These are phyloP conservation scores for Buddleja alternifolia DNA, from an alignment of 257 asterid genomes.

Conservation along the genomic window DNA sequence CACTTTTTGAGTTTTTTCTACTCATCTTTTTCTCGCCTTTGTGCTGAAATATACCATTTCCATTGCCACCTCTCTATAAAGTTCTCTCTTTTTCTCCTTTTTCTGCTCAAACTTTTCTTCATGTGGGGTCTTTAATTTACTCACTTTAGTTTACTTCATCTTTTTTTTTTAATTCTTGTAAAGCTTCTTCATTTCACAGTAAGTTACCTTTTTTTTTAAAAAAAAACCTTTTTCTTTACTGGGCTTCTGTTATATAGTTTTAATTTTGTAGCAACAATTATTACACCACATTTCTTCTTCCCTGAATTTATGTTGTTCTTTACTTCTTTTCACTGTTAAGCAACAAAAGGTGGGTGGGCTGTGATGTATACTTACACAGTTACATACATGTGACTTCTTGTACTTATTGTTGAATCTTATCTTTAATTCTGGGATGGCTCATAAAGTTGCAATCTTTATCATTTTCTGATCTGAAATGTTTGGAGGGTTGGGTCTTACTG, in stretches of 20 bases:
- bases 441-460: slow-evolving; percentile 23
- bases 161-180: slow-evolving; percentile 13
- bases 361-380: slow-evolving; percentile 10
- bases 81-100: slow-evolving; percentile 31
- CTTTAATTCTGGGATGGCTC: slow-evolving; percentile 9
- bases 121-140: slow-evolving; percentile 40
- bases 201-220: slow-evolving; percentile 7
- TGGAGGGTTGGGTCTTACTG: slow-evolving; percentile 32
- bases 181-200: slow-evolving; percentile 9
- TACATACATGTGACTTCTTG: slow-evolving; percentile 32
- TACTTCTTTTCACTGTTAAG: slow-evolving; percentile 13
- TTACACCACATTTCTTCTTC: slow-evolving; percentile 21
- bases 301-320: slow-evolving; percentile 14
- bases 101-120: slow-evolving; percentile 29
- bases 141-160: slow-evolving; percentile 15
- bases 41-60: slow-evolving; percentile 22
- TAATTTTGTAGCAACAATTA: slow-evolving; percentile 22
- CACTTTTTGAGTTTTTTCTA: slow-evolving; percentile 16
- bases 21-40: slow-evolving; percentile 27
- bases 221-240: slow-evolving; percentile 1
- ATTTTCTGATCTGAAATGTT: slow-evolving; percentile 38
- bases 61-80: slow-evolving; percentile 28
- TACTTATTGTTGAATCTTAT: slow-evolving; percentile 28
- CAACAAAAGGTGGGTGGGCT: slow-evolving; percentile 12
- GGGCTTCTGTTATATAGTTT: slow-evolving; percentile 31